phyloP scores from a whole-genome alignment of 2,329 filamentous ascomycete species.

The Trichoderma afroharzianum region DNA sequence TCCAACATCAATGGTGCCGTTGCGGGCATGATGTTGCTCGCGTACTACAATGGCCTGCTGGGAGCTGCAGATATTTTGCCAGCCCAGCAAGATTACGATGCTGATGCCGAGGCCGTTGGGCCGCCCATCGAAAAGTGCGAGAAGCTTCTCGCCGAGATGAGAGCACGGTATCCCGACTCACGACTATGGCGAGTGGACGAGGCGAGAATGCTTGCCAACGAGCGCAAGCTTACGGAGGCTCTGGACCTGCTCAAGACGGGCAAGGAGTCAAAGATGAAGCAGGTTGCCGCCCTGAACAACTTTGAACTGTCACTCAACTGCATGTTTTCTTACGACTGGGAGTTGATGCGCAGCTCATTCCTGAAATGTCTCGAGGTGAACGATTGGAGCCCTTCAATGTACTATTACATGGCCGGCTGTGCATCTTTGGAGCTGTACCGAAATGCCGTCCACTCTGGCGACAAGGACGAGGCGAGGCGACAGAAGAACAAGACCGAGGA shows the following conservation, averaged over 20 bases:
- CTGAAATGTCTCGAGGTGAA: constrained; percentile 73
- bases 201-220: constrained; percentile 68
- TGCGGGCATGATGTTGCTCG: constrained; percentile 73
- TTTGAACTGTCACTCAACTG: constrained; percentile 79
- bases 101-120: constrained; percentile 58
- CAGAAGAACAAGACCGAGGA: constrained; percentile 65
- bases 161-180: constrained; percentile 72
- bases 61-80: constrained; percentile 86
- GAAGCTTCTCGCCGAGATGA: constrained; percentile 68
- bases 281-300: constrained; percentile 77
- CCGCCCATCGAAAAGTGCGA: constrained; percentile 69
- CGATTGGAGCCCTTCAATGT: constrained; percentile 85
- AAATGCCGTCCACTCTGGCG: constrained; percentile 40
- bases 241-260: constrained; percentile 60
- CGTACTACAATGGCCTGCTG: constrained; percentile 84
- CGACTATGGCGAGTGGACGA: constrained; percentile 87
- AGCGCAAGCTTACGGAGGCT: constrained; percentile 63
- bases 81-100: constrained; percentile 49
- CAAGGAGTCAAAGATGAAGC: constrained; percentile 71
- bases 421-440: constrained; percentile 82
- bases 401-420: constrained; percentile 81
- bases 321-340: constrained; percentile 77
- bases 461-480: constrained; percentile 44
- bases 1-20: constrained; percentile 91
- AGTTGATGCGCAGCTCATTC: constrained; percentile 70